Evolutionary conservation across 2,329 filamentous ascomycete species (phyloP), one percentile per base, ranked within the genome.

Genomic region (Xylariales sp.): DNA sequence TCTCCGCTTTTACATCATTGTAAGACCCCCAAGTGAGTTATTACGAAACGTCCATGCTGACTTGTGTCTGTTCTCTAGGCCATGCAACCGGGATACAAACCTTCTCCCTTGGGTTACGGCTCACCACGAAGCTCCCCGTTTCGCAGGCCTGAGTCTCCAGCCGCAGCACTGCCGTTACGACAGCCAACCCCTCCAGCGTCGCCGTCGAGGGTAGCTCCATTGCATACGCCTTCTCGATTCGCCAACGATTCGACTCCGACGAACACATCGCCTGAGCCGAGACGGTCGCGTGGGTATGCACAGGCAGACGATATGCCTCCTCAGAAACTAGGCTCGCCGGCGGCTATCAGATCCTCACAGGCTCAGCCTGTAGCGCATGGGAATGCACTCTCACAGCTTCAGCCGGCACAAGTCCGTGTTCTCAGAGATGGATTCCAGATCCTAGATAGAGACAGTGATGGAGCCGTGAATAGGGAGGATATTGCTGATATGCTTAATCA

Each of bases 401-500:
- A 91, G 27, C 82, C 88, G 3, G 74, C 86, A 3, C 88, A 96
- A 53, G 80, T 96, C 25, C 81, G 90, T 55, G 87, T 88, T 53
- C 78, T 98, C 64, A 80, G 93, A 46, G 91, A 97, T 59, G 88
- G 86, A 0, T 98, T 97, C 63, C 88, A 94, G 62, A 89, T 96
- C 45, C 74, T 98, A 34, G 93, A 97, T 62, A 78, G 88, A 46
- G 84, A 93, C 63, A 90, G 88, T 56, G 88, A 93, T 56, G 90
- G 91, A 14, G 71, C 78, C 38, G 83, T 98, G 46, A 86, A 84
- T 51, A 76, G 85, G 45, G 85, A 91, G 16, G 88, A 95, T 59
- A 82, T 98, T 4, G 80, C 80, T 12, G 87, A 94, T 54, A 95
- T 95, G 77, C 76, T 98, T 22, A 80, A 77, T 45, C 89, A 95